A percentile compares a stretch with the other conserved stretches of the same genome.
phyloP scores from a whole-genome alignment of 441 rosid genomes.

The Populus hybrid region DNA sequence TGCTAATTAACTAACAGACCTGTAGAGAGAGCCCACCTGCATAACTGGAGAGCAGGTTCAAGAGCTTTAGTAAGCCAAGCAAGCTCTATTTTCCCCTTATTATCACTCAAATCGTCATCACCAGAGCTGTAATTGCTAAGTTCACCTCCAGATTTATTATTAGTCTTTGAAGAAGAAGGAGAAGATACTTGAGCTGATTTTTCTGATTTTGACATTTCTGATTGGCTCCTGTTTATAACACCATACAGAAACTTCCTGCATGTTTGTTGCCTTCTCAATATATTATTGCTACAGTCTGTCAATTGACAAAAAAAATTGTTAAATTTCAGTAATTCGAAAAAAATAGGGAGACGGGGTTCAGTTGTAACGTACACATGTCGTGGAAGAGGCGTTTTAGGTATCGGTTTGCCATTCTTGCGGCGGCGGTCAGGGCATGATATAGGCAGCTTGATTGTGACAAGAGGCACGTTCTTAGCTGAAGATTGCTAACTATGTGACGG shows the following conservation, averaged over 20 bases:
- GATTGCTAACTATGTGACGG: background rate
- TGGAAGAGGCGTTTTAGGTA: constrained; percentile 32
- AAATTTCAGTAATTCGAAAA: background rate
- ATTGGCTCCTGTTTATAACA: constrained; percentile 41
- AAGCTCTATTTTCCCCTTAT: constrained; percentile 65
- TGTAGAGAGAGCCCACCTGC: constrained; percentile 68
- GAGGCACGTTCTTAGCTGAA: background rate
- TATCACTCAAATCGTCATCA: constrained; percentile 48
- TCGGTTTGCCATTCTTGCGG: constrained; percentile 29
- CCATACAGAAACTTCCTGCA: constrained; percentile 36
- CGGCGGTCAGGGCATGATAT: background rate
- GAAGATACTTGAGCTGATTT: constrained; percentile 28
- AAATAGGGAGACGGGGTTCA: background rate
- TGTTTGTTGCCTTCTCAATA: constrained; percentile 34
- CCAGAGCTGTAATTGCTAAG: constrained; percentile 37
- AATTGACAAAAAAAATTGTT: background rate
- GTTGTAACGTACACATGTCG: constrained; percentile 24
- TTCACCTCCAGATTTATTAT: constrained; percentile 19
- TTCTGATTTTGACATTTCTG: constrained; percentile 39
- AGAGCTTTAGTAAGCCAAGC: constrained; percentile 82
- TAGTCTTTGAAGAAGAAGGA: constrained; percentile 34
- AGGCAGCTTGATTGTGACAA: background rate
- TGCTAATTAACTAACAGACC: constrained; percentile 21
- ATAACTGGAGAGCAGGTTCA: constrained; percentile 80
- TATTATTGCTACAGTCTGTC: constrained; percentile 37